These are phyloP conservation scores for Agapanthus africanus DNA, from an alignment of 106 monocot species.

Conservation along the genomic window DNA sequence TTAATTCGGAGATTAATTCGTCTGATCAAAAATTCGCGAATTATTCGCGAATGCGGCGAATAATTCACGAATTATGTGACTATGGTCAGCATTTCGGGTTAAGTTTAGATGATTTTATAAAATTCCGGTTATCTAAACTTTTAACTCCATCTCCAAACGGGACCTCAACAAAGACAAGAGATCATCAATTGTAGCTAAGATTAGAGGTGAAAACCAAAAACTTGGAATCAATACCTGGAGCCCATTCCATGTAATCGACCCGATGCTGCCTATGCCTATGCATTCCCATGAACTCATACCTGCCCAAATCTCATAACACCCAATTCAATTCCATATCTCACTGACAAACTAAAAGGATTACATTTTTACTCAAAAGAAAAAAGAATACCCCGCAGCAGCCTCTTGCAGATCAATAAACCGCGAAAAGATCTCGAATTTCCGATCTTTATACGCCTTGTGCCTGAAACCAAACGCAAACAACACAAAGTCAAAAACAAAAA, in stretches of 20 bases:
- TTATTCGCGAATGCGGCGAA: no score
- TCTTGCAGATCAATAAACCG: constrained; percentile 35
- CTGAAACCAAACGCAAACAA: constrained; percentile 14
- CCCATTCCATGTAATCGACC: constrained; percentile 83
- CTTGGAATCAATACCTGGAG: constrained; percentile 32
- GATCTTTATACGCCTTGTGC: constrained; percentile 61
- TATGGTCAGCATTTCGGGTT: no score
- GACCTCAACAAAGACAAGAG: neutral
- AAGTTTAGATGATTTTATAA: no score
- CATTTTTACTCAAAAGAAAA: no score
- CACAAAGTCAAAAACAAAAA: neutral
- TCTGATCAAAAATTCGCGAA: no score
- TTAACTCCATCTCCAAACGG: no score
- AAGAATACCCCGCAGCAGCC: constrained; percentile 42
- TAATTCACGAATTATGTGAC: no score
- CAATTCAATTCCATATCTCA: no score
- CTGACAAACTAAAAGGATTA: no score
- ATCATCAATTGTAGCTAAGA: neutral
- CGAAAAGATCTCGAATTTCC: constrained; percentile 31
- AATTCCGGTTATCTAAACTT: no score
- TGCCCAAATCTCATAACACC: constrained; percentile 1
- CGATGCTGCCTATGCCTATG: constrained; percentile 59
- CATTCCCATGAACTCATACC: constrained; percentile 61
- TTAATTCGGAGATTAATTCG: no score
- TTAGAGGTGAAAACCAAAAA: no score